A percentile compares a stretch with the other conserved stretches of the same genome.
These are phyloP conservation scores for Pseudogymnoascus sp. DNA, from an alignment of 2,329 filamentous ascomycete species.

Conservation along the genomic window DNA sequence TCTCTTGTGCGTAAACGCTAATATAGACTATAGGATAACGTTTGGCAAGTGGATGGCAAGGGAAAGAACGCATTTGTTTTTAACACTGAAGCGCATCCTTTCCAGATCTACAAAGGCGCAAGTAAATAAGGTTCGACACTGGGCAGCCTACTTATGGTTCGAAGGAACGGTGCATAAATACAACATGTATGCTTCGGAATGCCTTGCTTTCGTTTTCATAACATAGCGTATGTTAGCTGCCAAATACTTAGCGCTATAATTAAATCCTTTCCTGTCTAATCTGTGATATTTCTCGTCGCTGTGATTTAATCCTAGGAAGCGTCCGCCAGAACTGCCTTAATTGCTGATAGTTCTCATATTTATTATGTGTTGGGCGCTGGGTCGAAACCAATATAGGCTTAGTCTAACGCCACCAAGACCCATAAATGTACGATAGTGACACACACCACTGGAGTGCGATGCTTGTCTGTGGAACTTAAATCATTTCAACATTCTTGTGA, in stretches of 20 bases:
- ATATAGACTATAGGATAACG: constrained; percentile 25
- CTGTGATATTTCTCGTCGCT: not conserved
- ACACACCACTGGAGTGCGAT: not conserved
- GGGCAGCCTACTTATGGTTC: not conserved
- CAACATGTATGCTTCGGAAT: not conserved
- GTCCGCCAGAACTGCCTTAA: not conserved
- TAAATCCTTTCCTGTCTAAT: not conserved
- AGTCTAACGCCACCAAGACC: not conserved
- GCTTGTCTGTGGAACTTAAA: not conserved
- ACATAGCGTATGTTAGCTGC: not conserved
- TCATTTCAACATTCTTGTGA: not conserved
- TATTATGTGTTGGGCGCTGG: too few relatives aligned
- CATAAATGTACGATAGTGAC: not conserved
- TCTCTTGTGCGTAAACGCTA: constrained; percentile 4
- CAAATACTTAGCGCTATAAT: not conserved
- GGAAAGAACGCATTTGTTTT: constrained; percentile 51
- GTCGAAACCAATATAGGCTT: not conserved
- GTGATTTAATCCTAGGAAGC: not conserved
- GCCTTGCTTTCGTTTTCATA: not conserved
- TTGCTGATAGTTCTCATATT: not conserved
- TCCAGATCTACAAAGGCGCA: constrained; percentile 34
- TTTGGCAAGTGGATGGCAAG: constrained; percentile 48
- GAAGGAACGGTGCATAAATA: not conserved
- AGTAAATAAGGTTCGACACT: not conserved
- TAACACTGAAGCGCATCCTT: constrained; percentile 60